phyloP scores from a whole-genome alignment of 2,329 filamentous ascomycete species.

The Fusarium heterosporum region DNA sequence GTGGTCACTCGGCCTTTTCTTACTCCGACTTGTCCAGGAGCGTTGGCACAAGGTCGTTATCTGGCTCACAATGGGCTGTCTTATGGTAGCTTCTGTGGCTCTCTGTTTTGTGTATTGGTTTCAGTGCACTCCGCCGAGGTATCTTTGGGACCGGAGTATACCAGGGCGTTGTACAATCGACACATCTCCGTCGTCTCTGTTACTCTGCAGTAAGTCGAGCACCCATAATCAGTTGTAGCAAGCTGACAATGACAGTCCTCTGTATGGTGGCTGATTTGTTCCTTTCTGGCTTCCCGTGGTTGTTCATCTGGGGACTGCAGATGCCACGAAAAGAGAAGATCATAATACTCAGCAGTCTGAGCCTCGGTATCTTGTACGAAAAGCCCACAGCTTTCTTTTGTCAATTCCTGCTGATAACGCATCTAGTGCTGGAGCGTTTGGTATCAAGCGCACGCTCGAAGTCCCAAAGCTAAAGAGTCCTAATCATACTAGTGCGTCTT shows the following conservation, averaged over 20 bases:
- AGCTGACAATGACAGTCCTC: slow-evolving; percentile 20
- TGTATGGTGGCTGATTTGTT: slow-evolving; percentile 54
- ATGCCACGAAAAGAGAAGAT: slow-evolving; percentile 60
- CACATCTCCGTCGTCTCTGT: slow-evolving; percentile 32
- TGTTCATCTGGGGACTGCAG: slow-evolving; percentile 57
- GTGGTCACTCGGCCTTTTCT: slow-evolving; percentile 54
- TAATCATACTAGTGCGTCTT: slow-evolving; percentile 37
- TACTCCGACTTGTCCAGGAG: slow-evolving; percentile 52
- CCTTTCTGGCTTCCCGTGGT: slow-evolving; percentile 57
- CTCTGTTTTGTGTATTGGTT: slow-evolving; percentile 32
- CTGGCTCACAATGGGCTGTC: slow-evolving; percentile 47
- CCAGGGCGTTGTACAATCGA: slow-evolving; percentile 35
- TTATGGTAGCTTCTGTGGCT: slow-evolving; percentile 39
- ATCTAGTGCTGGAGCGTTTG: slow-evolving; percentile 46
- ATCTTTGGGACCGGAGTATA: slow-evolving; percentile 38
- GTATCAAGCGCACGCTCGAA: slow-evolving; percentile 47
- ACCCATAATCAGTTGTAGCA: rapidly evolving
- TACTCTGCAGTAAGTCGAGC: slow-evolving; percentile 38
- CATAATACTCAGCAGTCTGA: slow-evolving; percentile 57
- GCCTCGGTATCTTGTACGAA: slow-evolving; percentile 56
- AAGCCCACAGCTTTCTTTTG: rapidly evolving
- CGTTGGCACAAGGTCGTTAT: slow-evolving; percentile 53
- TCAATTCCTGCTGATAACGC: background rate
- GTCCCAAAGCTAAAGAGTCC: slow-evolving; percentile 46
- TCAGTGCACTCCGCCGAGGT: slow-evolving; percentile 35